These are phyloP conservation scores for Mucor piriformis DNA, from an alignment of 371 early-diverging fungal genomes.

Conservation along the genomic window DNA sequence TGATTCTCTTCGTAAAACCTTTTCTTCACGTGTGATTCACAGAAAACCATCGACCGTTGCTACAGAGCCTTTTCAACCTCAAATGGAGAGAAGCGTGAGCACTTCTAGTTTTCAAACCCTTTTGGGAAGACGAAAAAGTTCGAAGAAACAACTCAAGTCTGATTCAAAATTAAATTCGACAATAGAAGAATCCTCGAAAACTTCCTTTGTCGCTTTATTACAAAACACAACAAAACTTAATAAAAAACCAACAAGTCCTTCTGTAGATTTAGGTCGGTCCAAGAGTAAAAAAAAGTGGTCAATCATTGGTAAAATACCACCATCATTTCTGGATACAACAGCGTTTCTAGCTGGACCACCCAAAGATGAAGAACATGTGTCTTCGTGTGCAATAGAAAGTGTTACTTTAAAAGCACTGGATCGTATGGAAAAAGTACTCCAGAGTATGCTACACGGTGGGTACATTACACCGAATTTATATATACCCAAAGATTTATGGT, in stretches of 20 bases:
- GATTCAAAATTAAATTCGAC: neutral
- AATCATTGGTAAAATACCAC: neutral
- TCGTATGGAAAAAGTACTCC: slow-evolving; percentile 21
- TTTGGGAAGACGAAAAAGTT: neutral
- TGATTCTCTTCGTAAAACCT: neutral
- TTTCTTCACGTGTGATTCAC: neutral
- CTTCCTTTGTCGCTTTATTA: neutral
- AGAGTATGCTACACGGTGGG: slow-evolving; percentile 36
- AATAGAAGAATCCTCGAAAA: neutral
- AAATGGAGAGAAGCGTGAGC: neutral
- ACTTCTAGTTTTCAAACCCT: neutral
- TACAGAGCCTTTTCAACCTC: neutral
- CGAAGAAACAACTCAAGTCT: neutral
- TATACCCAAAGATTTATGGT: slow-evolving; percentile 42
- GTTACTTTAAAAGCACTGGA: neutral
- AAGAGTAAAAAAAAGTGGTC: slow-evolving; percentile 5
- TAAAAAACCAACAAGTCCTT: neutral
- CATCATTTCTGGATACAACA: neutral
- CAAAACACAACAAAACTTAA: neutral
- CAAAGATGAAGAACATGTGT: neutral
- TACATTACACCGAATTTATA: slow-evolving; percentile 30
- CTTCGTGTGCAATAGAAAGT: neutral
- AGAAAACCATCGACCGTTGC: neutral
- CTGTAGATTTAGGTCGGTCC: neutral
- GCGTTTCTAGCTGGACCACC: neutral